Evolutionary conservation across 164 flowering plant genomes (phyloP).

Genomic region (Kingdonia uniflora): DNA sequence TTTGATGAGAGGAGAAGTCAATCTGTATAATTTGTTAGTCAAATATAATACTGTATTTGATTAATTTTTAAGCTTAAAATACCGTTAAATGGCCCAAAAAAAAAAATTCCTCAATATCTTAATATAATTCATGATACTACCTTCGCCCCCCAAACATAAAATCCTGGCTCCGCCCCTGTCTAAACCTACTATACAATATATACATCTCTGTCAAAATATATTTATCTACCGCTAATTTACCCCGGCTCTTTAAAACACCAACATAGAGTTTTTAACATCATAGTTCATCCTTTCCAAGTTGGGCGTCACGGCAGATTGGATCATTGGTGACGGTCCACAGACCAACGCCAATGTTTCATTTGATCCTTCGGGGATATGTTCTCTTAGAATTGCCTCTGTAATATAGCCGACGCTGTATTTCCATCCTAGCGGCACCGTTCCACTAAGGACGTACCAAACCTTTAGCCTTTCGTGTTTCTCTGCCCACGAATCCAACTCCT

Average conservation of each 20-base stretch:
- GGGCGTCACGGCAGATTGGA: conserved; percentile 80
- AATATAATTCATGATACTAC: too few relatives aligned
- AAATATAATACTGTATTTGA: too few relatives aligned
- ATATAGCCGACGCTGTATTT: conserved; percentile 61
- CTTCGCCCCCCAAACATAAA: too few relatives aligned
- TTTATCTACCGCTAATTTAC: too few relatives aligned
- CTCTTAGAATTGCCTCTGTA: conserved; percentile 53
- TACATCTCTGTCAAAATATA: too few relatives aligned
- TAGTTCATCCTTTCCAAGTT: conserved; percentile 86
- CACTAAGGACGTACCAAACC: conserved; percentile 82
- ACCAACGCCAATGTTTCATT: conserved; percentile 48
- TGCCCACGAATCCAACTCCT: conserved; percentile 79
- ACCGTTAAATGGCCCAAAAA: too few relatives aligned
- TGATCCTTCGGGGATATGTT: conserved; percentile 55
- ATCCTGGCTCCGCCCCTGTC: too few relatives aligned
- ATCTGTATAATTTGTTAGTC: too few relatives aligned
- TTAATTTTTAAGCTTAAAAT: too few relatives aligned
- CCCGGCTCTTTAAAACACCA: conserved; percentile 62
- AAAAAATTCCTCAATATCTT: too few relatives aligned
- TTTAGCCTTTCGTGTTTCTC: conserved; percentile 37
- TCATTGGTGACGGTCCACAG: conserved; percentile 95
- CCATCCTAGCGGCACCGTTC: conserved; percentile 50
- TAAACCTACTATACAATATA: too few relatives aligned
- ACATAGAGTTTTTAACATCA: conserved; percentile 48
- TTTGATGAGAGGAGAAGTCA: too few relatives aligned